Evolutionary conservation across 805 yeast species (phyloP).

Genomic region (Grigorovia jiainica): DNA sequence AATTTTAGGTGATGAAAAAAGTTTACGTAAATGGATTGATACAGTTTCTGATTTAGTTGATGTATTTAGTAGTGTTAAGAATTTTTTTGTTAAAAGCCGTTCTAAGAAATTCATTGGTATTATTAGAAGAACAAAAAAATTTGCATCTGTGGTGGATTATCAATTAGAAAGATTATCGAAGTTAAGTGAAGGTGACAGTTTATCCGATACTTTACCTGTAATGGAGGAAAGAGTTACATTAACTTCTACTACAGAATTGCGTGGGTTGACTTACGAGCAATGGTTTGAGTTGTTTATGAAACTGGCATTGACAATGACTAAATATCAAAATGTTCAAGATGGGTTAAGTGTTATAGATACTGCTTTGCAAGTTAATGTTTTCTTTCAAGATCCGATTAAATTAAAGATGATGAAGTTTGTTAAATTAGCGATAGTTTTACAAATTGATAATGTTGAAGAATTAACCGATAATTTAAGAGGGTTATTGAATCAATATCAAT

Average conservation of each 20-base stretch:
- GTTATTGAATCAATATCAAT: constrained; percentile 61
- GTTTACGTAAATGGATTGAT: constrained; percentile 73
- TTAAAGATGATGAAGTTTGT: constrained; percentile 55
- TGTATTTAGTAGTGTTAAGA: constrained; percentile 65
- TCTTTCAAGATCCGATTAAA: constrained; percentile 53
- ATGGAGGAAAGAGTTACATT: constrained; percentile 34
- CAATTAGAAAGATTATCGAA: constrained; percentile 58
- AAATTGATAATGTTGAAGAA: constrained; percentile 39
- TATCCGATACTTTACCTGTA: constrained; percentile 28
- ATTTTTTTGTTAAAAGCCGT: constrained; percentile 71
- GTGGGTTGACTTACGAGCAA: constrained; percentile 65
- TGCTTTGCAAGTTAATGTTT: constrained; percentile 72
- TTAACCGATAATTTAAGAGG: constrained; percentile 52
- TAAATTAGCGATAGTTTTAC: constrained; percentile 49
- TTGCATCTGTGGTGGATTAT: constrained; percentile 60
- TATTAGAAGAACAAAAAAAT: constrained; percentile 49
- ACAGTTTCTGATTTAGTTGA: constrained; percentile 76
- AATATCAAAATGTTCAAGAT: constrained; percentile 47
- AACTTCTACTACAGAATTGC: constrained; percentile 49
- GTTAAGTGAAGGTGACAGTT: constrained; percentile 46
- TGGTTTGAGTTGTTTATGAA: constrained; percentile 87
- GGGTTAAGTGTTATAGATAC: constrained; percentile 63
- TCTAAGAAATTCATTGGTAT: constrained; percentile 62
- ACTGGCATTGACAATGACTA: constrained; percentile 59
- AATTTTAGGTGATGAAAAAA: constrained; percentile 44